A percentile compares a stretch with the other conserved stretches of the same genome.
phyloP scores from a whole-genome alignment of 371 early-diverging fungal genomes.

The Batkoa obscura region DNA sequence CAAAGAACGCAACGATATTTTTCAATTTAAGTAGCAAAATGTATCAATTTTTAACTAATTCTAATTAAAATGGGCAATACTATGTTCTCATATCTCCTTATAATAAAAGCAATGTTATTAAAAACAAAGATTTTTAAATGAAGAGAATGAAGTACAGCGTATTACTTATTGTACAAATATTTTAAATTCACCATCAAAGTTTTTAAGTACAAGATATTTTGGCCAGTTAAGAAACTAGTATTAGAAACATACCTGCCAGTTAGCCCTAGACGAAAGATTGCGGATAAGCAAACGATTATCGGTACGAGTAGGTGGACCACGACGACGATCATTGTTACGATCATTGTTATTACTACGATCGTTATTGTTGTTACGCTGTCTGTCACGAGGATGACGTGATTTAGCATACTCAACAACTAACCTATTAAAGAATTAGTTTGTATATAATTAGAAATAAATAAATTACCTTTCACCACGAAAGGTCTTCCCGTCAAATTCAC shows the following conservation, averaged over 20 bases:
- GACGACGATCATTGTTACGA: slow-evolving; percentile 7
- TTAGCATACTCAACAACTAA: slow-evolving; percentile 56
- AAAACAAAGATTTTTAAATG: too few relatives aligned
- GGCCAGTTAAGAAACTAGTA: slow-evolving; percentile 9
- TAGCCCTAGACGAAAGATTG: slow-evolving; percentile 45
- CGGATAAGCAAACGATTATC: slow-evolving; percentile 45
- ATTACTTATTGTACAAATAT: too few relatives aligned
- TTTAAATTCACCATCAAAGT: too few relatives aligned
- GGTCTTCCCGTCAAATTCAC: slow-evolving; percentile 40
- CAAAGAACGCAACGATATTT: not conserved
- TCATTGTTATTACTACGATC: not conserved
- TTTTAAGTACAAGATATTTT: not conserved
- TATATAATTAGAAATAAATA: not conserved
- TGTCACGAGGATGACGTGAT: slow-evolving; percentile 19
- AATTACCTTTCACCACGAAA: slow-evolving; percentile 54
- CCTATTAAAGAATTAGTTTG: slow-evolving; percentile 14
- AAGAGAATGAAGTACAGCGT: too few relatives aligned
- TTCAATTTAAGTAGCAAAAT: too few relatives aligned
- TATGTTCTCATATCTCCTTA: too few relatives aligned
- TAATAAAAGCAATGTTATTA: too few relatives aligned
- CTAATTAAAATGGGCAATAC: too few relatives aligned
- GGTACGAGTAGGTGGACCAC: slow-evolving; percentile 30
- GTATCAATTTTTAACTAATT: too few relatives aligned
- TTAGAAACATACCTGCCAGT: slow-evolving; percentile 54
- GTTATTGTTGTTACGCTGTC: slow-evolving; percentile 1